A percentile compares a stretch with the other conserved stretches of the same genome.
Evolutionary conservation across 805 yeast genomes (phyloP).

Genomic region (Lipomyces chichibuensis): DNA sequence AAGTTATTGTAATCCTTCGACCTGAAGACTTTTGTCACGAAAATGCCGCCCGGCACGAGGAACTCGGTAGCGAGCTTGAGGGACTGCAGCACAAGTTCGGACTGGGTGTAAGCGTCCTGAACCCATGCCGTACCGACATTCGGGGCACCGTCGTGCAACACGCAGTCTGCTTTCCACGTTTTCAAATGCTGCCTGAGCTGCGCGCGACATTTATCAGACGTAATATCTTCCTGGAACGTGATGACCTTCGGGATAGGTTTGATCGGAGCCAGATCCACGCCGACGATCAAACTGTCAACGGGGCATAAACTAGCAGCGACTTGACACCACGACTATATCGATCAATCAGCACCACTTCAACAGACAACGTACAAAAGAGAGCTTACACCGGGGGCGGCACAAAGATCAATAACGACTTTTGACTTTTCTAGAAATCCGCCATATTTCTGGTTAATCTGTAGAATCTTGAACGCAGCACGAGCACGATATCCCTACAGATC

Average conservation of each 20-base stretch:
- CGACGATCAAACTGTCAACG: constrained; percentile 83
- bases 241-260: constrained; percentile 94
- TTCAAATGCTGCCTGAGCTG: constrained; percentile 93
- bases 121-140: constrained; percentile 99
- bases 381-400: constrained; percentile 91
- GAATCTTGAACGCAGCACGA: constrained; percentile 94
- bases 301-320: constrained; percentile 95
- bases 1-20: constrained; percentile 98
- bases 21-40: constrained; percentile 94
- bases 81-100: constrained; percentile 92
- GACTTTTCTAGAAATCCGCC: constrained; percentile 94
- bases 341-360: constrained; percentile 8
- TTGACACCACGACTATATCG: constrained; percentile 87
- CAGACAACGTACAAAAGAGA: not conserved
- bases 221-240: constrained; percentile 94
- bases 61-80: constrained; percentile 92
- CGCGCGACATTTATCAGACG: constrained; percentile 97
- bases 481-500: constrained; percentile 84
- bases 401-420: constrained; percentile 92
- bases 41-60: constrained; percentile 87
- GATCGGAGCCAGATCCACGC: constrained; percentile 98
- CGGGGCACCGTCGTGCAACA: constrained; percentile 99
- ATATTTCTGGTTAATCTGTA: constrained; percentile 94
- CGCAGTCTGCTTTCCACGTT: constrained; percentile 95
- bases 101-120: constrained; percentile 98